phyloP scores from a whole-genome alignment of 768 basidiomycete species.

The Hypsizygus marmoreus region DNA sequence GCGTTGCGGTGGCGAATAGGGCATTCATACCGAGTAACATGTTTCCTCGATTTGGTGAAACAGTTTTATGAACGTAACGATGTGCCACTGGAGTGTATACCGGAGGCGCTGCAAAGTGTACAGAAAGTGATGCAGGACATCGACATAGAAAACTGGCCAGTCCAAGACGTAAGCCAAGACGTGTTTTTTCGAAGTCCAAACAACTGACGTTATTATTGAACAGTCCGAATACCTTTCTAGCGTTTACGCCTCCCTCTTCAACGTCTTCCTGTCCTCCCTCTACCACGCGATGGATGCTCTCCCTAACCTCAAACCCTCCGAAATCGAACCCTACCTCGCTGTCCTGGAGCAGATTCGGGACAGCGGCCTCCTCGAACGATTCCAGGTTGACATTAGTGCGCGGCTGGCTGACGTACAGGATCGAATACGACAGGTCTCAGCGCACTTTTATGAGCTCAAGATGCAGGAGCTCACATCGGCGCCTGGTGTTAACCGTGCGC shows the following conservation, averaged over 20 bases:
- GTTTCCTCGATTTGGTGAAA: slow-evolving; percentile 84
- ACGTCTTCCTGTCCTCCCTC: slow-evolving; percentile 80
- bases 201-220: slow-evolving; percentile 6
- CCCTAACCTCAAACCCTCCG: slow-evolving; percentile 71
- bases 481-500: slow-evolving; percentile 79
- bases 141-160: slow-evolving; percentile 76
- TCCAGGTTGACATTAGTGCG: slow-evolving; percentile 70
- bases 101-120: slow-evolving; percentile 81
- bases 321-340: slow-evolving; percentile 62
- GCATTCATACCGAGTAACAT: slow-evolving; percentile 72
- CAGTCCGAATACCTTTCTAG: slow-evolving; percentile 71
- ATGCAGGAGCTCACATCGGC: slow-evolving; percentile 63
- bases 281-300: slow-evolving; percentile 83
- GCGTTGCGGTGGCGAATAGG: slow-evolving; percentile 89
- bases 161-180: slow-evolving; percentile 68
- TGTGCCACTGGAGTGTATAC: slow-evolving; percentile 93
- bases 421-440: slow-evolving; percentile 59
- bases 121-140: slow-evolving; percentile 70
- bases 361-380: slow-evolving; percentile 70
- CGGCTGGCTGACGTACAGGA: slow-evolving; percentile 71
- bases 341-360: slow-evolving; percentile 74
- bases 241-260: slow-evolving; percentile 77
- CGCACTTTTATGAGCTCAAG: slow-evolving; percentile 62
- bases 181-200: slow-evolving; percentile 6
- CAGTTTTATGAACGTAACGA: slow-evolving; percentile 87